Conservation (phyloP, 2,329 filamentous ascomycete genomes). For the Calcarisporium arbuscula region DNA sequence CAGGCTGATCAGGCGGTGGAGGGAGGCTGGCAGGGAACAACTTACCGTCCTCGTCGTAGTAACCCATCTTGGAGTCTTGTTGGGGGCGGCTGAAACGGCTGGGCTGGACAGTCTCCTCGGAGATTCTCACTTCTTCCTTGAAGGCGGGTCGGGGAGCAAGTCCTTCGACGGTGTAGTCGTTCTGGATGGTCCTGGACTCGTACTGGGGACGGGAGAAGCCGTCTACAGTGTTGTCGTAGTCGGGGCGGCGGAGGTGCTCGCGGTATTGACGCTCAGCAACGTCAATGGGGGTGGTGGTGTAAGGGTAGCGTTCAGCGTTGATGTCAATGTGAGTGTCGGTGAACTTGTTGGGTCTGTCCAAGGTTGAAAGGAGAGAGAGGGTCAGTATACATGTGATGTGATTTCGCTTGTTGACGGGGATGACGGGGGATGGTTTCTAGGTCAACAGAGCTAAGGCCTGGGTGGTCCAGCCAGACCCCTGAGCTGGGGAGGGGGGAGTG, state of each 20-base stretch:
- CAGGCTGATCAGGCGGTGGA: no score
- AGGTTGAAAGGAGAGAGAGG: no score
- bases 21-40: constrained; percentile 8
- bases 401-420: constrained; percentile 18
- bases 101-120: constrained; percentile 60
- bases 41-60: constrained; percentile 59
- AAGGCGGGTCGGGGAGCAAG: constrained; percentile 34
- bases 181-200: constrained; percentile 16
- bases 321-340: constrained; percentile 62
- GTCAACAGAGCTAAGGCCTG: constrained; percentile 19
- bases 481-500: constrained; percentile 13
- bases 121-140: constrained; percentile 52
- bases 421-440: constrained; percentile 13
- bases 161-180: constrained; percentile 33
- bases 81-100: constrained; percentile 34
- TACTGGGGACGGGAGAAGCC: constrained; percentile 25
- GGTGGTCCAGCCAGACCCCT: constrained; percentile 14
- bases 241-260: constrained; percentile 51
- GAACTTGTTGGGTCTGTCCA: no score
- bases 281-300: constrained; percentile 50
- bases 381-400: no score
- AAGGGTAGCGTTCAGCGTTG: constrained; percentile 42
- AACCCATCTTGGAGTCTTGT: constrained; percentile 54
- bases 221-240: constrained; percentile 33
- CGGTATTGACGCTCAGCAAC: constrained; percentile 61